Percentiles rank a stretch among this genome's conserved stretches.
Evolutionary conservation across 2,329 filamentous ascomycete species (phyloP).

Genomic region (Epichloe typhina): DNA sequence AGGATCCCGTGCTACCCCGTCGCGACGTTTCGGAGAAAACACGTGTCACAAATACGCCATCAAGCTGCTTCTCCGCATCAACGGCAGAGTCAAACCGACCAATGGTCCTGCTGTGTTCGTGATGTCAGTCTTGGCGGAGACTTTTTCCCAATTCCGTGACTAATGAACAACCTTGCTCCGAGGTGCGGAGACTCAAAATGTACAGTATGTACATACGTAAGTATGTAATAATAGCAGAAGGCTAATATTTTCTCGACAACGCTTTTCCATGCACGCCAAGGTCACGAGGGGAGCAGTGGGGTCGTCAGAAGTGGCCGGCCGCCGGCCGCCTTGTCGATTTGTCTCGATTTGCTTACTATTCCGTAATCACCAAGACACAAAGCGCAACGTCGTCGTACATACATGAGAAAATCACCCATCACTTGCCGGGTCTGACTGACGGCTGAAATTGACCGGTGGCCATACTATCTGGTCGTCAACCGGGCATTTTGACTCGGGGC

Average conservation of each 20-base stretch:
- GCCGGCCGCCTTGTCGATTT: not conserved
- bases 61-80: not conserved
- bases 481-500: not conserved
- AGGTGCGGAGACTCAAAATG: not conserved
- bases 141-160: not conserved
- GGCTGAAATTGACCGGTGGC: slow-evolving; percentile 1
- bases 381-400: not conserved
- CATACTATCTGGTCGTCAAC: not conserved
- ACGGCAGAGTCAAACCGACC: not conserved
- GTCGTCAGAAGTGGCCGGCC: not conserved
- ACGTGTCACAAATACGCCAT: not conserved
- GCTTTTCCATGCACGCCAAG: not conserved
- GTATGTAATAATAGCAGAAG: not conserved
- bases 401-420: not conserved
- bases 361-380: too few relatives aligned
- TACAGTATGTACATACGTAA: too few relatives aligned
- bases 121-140: not conserved
- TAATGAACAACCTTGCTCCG: not conserved
- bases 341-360: not conserved
- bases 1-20: too few relatives aligned
- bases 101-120: not conserved
- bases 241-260: not conserved
- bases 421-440: not conserved
- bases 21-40: too few relatives aligned
- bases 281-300: not conserved